phyloP scores from a whole-genome alignment of 2,329 filamentous ascomycete genomes.

The Arthrobotrys sphaeroides region DNA sequence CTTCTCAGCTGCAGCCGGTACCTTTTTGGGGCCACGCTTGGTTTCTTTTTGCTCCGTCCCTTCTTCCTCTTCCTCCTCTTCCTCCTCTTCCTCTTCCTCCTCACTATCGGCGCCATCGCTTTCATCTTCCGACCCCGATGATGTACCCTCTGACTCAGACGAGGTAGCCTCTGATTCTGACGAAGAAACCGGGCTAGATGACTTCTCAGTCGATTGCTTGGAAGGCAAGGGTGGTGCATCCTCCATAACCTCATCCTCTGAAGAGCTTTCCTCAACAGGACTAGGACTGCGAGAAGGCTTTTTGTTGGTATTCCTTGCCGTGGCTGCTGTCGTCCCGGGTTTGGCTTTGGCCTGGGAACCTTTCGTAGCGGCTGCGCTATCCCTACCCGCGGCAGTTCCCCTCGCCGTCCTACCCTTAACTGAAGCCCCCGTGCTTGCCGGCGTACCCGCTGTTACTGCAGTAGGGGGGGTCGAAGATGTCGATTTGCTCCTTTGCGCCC shows the following conservation, averaged over 20 bases:
- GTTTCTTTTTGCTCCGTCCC: too few relatives aligned
- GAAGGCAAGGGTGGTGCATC: constrained; percentile 28
- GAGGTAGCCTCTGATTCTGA: constrained; percentile 2
- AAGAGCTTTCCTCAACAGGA: not conserved
- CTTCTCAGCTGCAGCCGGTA: constrained; percentile 52
- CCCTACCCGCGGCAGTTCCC: too few relatives aligned
- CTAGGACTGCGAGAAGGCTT: not conserved
- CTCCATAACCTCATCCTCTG: constrained; percentile 34
- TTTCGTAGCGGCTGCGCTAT: not conserved
- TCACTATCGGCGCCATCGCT: constrained; percentile 46
- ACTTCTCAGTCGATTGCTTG: not conserved
- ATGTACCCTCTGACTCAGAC: constrained; percentile 29
- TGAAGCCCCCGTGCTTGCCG: not conserved
- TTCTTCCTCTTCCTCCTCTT: constrained; percentile 54
- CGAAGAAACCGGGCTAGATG: not conserved
- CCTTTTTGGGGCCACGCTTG: constrained; percentile 54
- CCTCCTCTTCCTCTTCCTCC: constrained; percentile 53
- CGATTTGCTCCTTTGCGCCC: constrained; percentile 15
- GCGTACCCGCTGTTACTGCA: not conserved
- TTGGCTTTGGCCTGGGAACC: too few relatives aligned
- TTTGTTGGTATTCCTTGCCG: not conserved
- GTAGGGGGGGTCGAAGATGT: constrained; percentile 30
- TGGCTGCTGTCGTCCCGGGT: not conserved
- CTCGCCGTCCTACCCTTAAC: constrained; percentile 1
- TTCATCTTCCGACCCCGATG: constrained; percentile 43